Base-by-base conservation (phyloP, 2,329 filamentous ascomycete genomes). In the Thelonectria olida region DNA sequence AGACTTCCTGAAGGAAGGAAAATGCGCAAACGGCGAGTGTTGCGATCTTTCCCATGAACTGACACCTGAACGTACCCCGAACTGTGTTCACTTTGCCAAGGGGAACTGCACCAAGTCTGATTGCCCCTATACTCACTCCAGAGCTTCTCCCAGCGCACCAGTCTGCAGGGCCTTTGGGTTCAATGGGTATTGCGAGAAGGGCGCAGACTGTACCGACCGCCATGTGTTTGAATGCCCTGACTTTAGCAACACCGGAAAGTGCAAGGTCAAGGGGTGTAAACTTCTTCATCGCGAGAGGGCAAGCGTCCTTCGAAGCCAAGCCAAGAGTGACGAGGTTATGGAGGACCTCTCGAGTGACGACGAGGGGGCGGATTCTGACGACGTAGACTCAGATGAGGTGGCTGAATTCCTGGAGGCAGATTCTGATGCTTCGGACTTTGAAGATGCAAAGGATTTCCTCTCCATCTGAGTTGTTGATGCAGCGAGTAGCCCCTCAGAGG, bases 191-290 rank as follows among this genome's bases (percentile, higher is more conserved):
- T 98, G 96, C 81, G 89, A 91, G 63, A 92, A 91, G 75, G 96
- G 95, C 62, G 84, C 85, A 57, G 79, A 84, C 56, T 98, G 96
- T 79, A 79, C 87, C 62, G 88, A 96, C 66, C 90, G 93, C 63
- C 96, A 99, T 81, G 90, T 95, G 59, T 90, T 91, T 79, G 95
- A 98, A 78, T 98, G 96, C 78, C 95, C 96, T 64, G 92, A 97
- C 76, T 97, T 96, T 82, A 92, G 92, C 85, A 97, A 97, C 79
- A 92, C 87, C 62, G 95, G 95, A 72, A 82, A 84, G 64, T 99
- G 96, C 86, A 89, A 88, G 75, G 88, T 86, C 75, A 88, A 90
- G 78, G 89, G 90, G 67, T 98, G 95, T 82, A 91, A 90, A 75
- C 85, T 97, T 55, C 91, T 89, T 61, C 96, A 99, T 80, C 88